Conservation (phyloP, 306 rosid genomes). For the Vigna mungo region DNA sequence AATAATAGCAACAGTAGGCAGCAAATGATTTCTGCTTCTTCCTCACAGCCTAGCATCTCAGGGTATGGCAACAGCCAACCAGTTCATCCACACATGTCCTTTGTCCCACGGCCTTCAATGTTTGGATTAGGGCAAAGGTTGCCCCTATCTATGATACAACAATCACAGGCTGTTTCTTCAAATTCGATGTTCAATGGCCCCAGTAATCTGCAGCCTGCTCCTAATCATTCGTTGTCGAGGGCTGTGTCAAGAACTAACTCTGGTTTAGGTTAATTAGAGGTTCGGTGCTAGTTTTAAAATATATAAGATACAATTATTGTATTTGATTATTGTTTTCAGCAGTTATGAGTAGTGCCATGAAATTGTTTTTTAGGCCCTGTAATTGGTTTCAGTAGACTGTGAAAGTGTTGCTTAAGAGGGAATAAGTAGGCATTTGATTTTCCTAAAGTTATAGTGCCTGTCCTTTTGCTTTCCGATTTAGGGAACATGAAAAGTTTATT, state of each 20-base stretch:
- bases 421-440: conserved; percentile 13
- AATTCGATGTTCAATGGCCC: conserved; percentile 11
- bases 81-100: conserved; percentile 19
- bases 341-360: neutral
- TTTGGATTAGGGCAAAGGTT: conserved; percentile 24
- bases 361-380: neutral
- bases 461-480: neutral
- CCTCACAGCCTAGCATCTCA: conserved; percentile 20
- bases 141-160: conserved; percentile 23
- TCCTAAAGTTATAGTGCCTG: neutral
- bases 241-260: conserved; percentile 15
- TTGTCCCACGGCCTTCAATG: neutral
- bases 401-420: conserved; percentile 10
- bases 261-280: conserved; percentile 15
- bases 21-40: conserved; percentile 9
- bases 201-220: neutral
- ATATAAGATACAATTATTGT: neutral
- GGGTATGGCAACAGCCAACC: conserved; percentile 1
- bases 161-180: neutral
- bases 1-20: conserved; percentile 10
- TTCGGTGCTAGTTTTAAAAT: neutral
- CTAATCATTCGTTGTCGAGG: neutral
- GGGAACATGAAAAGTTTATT: neutral
- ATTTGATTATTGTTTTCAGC: neutral
- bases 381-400: neutral